Evolutionary conservation across 208 protist species (phyloP), one percentile per base, ranked within the genome.

Genomic region (Giardia duodenalis): DNA sequence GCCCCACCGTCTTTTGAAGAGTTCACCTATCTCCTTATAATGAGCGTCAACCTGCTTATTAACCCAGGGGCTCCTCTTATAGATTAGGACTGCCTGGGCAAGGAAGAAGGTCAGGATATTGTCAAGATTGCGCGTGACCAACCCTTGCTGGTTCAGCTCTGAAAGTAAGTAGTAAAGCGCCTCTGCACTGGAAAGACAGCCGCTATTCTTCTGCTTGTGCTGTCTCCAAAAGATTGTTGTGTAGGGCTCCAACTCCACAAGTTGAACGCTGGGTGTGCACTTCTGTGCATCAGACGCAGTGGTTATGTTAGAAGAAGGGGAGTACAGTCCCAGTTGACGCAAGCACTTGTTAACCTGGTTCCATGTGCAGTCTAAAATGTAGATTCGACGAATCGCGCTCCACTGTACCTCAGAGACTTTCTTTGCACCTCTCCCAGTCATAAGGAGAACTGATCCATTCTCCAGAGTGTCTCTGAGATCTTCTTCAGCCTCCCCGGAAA

Each of bases 151-250:
- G 30, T 10, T 30, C 30, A 76, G 57, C 30, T 76, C 57, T 10
- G 57, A 76, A 76, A 76, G 57, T 76, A 76, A 30, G 57, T 39
- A 76, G 57, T 76, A 76, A 76, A 76, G 57, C 10, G 57, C 57
- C 57, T 76, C 57, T 30, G 57, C 57, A 76, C 57, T 76, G 19
- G 57, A 76, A 76, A 76, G 57, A 76, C 57, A 76, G 30, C 30
- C 10, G 30, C 30, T 30, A 76, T 39, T 10, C 30, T 30, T 10
- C 30, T 76, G 57, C 30, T 76, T 76, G 30, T 76, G 57, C 10
- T 10, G 19, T 76, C 57, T 76, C 57, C 57, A 76, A 76, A 76
- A 76, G 57, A 76, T 76, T 10, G 57, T 76, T 30, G 10, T 76
- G 30, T 76, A 30, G 57, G 10, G 10, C 57, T 30, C 30, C 19